phyloP scores from a whole-genome alignment of 495 filamentous ascomycete species.

The Echria macrotheca region DNA sequence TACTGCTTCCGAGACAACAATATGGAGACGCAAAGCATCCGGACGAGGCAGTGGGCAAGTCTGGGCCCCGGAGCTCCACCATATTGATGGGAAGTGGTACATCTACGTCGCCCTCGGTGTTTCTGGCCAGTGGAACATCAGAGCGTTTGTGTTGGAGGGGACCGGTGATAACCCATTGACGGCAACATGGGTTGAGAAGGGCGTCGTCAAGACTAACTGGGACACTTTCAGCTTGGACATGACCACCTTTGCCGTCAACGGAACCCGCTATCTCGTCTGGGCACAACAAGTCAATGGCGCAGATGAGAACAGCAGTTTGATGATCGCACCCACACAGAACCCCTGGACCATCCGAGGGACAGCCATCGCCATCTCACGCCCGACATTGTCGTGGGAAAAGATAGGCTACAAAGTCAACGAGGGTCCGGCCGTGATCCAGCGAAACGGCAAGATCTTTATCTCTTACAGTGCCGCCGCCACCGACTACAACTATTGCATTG shows the following conservation, averaged over 20 bases:
- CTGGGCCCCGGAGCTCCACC: constrained; percentile 53
- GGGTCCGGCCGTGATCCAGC: constrained; percentile 41
- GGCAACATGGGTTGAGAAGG: constrained; percentile 21
- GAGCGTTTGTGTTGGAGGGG: constrained; percentile 25
- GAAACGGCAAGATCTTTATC: constrained; percentile 41
- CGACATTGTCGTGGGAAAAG: constrained; percentile 42
- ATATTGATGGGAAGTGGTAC: constrained; percentile 44
- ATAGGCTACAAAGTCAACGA: constrained; percentile 51
- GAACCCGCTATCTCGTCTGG: constrained; percentile 26
- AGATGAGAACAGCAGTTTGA: constrained; percentile 19
- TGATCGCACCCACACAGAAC: constrained; percentile 20
- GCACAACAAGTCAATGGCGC: constrained; percentile 22
- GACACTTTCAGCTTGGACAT: constrained; percentile 26
- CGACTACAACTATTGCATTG: constrained; percentile 45
- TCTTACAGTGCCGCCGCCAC: constrained; percentile 44
- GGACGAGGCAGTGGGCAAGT: constrained; percentile 47
- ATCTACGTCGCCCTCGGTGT: constrained; percentile 36
- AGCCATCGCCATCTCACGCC: constrained; percentile 36
- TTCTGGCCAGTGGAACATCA: constrained; percentile 22
- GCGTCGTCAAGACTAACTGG: constrained; percentile 25
- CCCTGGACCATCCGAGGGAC: constrained; percentile 25
- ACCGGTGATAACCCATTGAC: constrained; percentile 21
- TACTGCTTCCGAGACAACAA: constrained; percentile 30
- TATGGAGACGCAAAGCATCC: constrained; percentile 34
- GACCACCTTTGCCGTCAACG: constrained; percentile 22